These are phyloP conservation scores for Cyclostephanos invisitatus DNA, from an alignment of 108 stramenopile species.

Conservation along the genomic window DNA sequence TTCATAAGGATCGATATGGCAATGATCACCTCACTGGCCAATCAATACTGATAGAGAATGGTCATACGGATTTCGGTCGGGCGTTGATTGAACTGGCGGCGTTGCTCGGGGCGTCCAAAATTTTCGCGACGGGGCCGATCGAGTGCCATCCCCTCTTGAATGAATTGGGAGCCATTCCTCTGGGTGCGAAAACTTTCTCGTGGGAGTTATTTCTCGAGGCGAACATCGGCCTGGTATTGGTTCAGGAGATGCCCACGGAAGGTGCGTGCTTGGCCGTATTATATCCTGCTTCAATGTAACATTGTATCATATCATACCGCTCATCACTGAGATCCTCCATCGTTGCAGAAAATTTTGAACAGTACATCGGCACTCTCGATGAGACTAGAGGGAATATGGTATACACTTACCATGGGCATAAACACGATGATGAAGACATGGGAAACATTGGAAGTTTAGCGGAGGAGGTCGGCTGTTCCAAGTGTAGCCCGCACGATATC, in stretches of 20 bases:
- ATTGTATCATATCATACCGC: not conserved
- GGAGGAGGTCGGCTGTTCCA: constrained; percentile 25
- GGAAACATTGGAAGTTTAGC: not conserved
- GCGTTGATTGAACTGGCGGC: constrained; percentile 42
- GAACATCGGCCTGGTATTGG: constrained; percentile 26
- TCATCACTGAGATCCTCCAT: not conserved
- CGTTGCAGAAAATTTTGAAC: constrained; percentile 36
- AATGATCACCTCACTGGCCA: constrained; percentile 25
- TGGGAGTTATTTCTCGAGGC: constrained; percentile 38
- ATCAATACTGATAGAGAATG: constrained; percentile 44
- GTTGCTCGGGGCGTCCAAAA: constrained; percentile 28
- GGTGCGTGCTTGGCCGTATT: not conserved
- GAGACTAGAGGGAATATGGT: constrained; percentile 23
- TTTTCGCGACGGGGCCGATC: constrained; percentile 42
- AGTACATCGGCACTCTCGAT: constrained; percentile 23
- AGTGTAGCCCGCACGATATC: constrained; percentile 19
- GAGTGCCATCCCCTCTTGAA: constrained; percentile 29
- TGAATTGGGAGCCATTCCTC: constrained; percentile 29
- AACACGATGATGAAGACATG: constrained; percentile 16
- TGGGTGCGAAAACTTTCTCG: constrained; percentile 32
- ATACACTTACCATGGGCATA: constrained; percentile 27
- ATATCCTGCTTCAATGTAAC: not conserved
- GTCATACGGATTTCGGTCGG: constrained; percentile 42
- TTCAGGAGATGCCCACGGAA: constrained; percentile 36
- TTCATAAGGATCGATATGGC: constrained; percentile 33